Conservation (phyloP, 192 early-diverging fungal genomes). For the Glomus cerebriforme region DNA sequence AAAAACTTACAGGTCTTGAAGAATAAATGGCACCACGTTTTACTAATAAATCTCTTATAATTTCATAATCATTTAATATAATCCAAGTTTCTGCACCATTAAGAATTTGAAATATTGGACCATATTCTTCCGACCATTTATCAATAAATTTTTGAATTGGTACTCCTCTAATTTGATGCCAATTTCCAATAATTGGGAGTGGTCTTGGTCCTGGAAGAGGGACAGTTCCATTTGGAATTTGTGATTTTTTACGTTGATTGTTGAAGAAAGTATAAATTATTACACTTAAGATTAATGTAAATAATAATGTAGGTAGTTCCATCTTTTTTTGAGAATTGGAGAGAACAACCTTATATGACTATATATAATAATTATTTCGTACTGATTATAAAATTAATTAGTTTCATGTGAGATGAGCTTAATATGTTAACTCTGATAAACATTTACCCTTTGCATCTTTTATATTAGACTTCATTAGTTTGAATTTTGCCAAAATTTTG, state of each 20-base stretch:
- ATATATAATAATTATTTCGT: no score
- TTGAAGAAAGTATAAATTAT: no score
- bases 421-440: no score
- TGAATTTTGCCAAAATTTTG: no score
- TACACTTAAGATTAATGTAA: no score
- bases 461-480: no score
- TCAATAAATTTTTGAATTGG: slow-evolving; percentile 18
- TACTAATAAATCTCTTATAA: slow-evolving; percentile 39
- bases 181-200: slow-evolving; percentile 1
- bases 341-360: no score
- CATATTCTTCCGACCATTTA: slow-evolving; percentile 31
- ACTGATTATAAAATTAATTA: no score
- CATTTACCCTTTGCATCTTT: no score
- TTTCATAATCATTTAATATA: slow-evolving; percentile 36
- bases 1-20: slow-evolving; percentile 30
- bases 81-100: slow-evolving; percentile 38
- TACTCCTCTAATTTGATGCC: not conserved
- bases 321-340: no score
- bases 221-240: not conserved
- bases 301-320: no score
- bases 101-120: slow-evolving; percentile 39
- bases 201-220: not conserved
- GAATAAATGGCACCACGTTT: slow-evolving; percentile 39
- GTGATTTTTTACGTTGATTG: not conserved
- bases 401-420: no score